Evolutionary conservation across 129 eudicot genomes (phyloP).

Genomic region (Tagetes patula): DNA sequence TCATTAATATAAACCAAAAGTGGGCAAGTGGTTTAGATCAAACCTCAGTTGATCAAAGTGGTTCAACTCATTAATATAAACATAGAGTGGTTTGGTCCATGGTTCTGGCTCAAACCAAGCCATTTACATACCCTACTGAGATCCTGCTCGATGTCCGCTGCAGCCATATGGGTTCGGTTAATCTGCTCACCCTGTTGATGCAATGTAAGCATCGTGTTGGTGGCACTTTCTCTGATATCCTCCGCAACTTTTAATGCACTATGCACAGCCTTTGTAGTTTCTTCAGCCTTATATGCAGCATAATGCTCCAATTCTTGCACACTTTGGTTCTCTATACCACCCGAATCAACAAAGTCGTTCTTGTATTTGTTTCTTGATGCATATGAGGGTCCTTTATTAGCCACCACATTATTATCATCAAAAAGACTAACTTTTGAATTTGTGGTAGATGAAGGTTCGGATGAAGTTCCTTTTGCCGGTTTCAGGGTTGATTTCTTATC

Average conservation of each 20-base stretch:
- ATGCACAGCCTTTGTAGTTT: constrained; percentile 77
- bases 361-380: constrained; percentile 74
- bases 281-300: constrained; percentile 88
- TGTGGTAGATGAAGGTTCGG: constrained; percentile 44
- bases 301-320: constrained; percentile 79
- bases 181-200: constrained; percentile 99
- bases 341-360: constrained; percentile 74
- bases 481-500: constrained; percentile 48
- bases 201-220: constrained; percentile 71
- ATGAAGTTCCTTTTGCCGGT: constrained; percentile 43
- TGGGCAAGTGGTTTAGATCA: not conserved
- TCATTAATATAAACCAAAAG: not conserved
- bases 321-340: constrained; percentile 76
- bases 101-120: not conserved
- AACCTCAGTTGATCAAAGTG: not conserved
- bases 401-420: constrained; percentile 44
- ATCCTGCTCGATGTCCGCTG: constrained; percentile 90
- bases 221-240: constrained; percentile 87
- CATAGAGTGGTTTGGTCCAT: not conserved
- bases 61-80: not conserved
- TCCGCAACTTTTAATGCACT: constrained; percentile 82
- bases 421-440: constrained; percentile 48
- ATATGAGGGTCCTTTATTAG: constrained; percentile 35
- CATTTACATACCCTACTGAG: constrained; percentile 72
- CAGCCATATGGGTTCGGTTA: constrained; percentile 74